Percentiles rank a stretch among this genome's conserved stretches.
Conservation (phyloP, 495 filamentous ascomycete genomes). For the Xylaria bambusicola region DNA sequence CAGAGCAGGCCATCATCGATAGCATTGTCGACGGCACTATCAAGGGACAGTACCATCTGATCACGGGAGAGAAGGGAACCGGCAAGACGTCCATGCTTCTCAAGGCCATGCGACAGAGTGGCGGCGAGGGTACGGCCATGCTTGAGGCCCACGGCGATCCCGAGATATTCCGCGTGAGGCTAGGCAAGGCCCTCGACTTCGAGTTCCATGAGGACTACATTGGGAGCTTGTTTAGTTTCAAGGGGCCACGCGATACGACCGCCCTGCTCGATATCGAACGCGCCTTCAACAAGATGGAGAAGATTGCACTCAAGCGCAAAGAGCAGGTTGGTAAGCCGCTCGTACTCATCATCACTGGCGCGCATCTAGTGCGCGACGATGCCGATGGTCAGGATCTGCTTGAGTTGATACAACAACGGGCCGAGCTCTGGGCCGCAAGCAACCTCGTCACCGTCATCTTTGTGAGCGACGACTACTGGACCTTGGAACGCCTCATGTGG, state of each 20-base stretch:
- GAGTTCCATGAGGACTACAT: conserved; percentile 89
- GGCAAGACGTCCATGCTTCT: conserved; percentile 93
- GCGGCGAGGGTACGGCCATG: conserved; percentile 84
- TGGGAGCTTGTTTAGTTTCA: conserved; percentile 85
- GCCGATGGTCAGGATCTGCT: conserved; percentile 85
- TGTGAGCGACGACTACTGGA: conserved; percentile 96
- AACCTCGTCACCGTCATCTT: conserved; percentile 87
- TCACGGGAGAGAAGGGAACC: conserved; percentile 95
- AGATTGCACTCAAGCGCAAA: conserved; percentile 74
- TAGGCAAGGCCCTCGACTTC: conserved; percentile 89
- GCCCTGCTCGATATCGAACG: conserved; percentile 89
- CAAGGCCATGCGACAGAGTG: conserved; percentile 83
- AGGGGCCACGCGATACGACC: conserved; percentile 84
- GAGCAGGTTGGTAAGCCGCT: conserved; percentile 62
- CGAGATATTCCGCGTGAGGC: conserved; percentile 86
- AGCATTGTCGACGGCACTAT: conserved; percentile 67
- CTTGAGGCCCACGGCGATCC: conserved; percentile 91
- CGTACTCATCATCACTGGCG: conserved; percentile 83
- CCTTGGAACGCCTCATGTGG: conserved; percentile 88
- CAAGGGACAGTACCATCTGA: conserved; percentile 78
- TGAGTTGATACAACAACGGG: conserved; percentile 89
- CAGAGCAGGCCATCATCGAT: conserved; percentile 77
- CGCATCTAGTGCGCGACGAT: conserved; percentile 83
- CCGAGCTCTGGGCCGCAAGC: conserved; percentile 89
- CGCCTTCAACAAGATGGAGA: conserved; percentile 93